Evolutionary conservation across 768 basidiomycete genomes (phyloP).

Genomic region (Leucocoprinus birnbaumii): DNA sequence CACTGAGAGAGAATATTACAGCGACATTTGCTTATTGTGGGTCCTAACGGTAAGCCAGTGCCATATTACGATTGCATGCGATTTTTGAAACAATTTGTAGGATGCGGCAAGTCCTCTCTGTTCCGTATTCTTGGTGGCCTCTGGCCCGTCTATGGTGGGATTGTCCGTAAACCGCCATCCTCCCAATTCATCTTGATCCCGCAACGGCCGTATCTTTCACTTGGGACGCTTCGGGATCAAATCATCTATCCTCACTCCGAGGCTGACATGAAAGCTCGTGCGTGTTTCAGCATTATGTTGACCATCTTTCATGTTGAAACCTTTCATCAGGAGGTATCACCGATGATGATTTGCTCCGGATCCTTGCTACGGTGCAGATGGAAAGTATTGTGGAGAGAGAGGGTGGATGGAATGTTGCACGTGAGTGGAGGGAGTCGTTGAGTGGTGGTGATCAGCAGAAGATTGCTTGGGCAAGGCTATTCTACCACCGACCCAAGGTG

Average conservation of each 20-base stretch:
- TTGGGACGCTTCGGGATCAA: constrained; percentile 93
- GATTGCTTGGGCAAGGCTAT: constrained; percentile 94
- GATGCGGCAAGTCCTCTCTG: constrained; percentile 86
- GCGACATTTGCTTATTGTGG: constrained; percentile 92
- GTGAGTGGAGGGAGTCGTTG: constrained; percentile 91
- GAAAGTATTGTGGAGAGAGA: constrained; percentile 85
- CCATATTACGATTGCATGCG: not conserved
- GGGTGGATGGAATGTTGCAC: constrained; percentile 90
- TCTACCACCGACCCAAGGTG: constrained; percentile 93
- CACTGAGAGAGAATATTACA: constrained; percentile 24
- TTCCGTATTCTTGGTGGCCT: constrained; percentile 96
- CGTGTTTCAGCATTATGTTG: constrained; percentile 25
- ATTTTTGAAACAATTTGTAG: constrained; percentile 30
- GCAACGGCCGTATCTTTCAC: constrained; percentile 91
- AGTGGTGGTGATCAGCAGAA: constrained; percentile 97
- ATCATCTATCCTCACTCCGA: constrained; percentile 92
- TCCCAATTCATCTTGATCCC: constrained; percentile 92
- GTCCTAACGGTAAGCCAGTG: constrained; percentile 72
- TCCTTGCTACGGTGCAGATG: constrained; percentile 83
- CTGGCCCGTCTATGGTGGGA: constrained; percentile 86
- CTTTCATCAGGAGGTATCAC: constrained; percentile 58
- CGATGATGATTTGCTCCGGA: constrained; percentile 68
- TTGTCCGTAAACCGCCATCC: constrained; percentile 86
- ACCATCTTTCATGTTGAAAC: not conserved
- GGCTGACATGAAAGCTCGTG: constrained; percentile 75